Percentiles rank a stretch among this genome's conserved stretches.
Evolutionary conservation across 1,284 basidiomycete genomes (phyloP).

Genomic region (Tylopilus microsporus): DNA sequence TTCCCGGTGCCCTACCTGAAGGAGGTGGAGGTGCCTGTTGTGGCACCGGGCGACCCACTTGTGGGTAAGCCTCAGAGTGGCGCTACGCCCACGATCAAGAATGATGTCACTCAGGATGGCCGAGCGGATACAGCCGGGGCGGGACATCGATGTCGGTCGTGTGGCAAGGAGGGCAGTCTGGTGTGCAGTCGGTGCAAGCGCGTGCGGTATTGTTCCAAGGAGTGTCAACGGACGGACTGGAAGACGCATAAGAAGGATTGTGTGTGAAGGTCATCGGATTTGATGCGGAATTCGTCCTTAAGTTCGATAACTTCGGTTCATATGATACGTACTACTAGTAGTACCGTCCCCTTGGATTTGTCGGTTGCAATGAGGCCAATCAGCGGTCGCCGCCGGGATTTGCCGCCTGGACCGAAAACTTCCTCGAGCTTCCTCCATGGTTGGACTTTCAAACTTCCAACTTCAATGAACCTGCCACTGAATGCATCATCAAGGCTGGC

Average conservation of each 20-base stretch:
- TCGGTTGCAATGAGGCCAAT: too few species aligned
- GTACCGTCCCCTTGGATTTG: too few species aligned
- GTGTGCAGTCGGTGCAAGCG: slow-evolving; percentile 36
- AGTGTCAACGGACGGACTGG: slow-evolving; percentile 44
- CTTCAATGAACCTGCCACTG: too few species aligned
- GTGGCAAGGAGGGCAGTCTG: slow-evolving; percentile 23
- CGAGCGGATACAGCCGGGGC: neutral
- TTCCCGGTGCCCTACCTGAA: slow-evolving; percentile 46
- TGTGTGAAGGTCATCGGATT: too few species aligned
- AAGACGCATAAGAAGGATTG: slow-evolving; percentile 35
- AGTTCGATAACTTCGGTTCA: too few species aligned
- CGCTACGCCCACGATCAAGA: neutral
- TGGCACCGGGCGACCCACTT: neutral
- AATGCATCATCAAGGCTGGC: too few species aligned
- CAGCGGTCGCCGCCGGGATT: too few species aligned
- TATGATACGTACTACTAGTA: too few species aligned
- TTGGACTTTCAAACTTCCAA: too few species aligned
- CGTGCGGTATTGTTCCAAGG: slow-evolving; percentile 38
- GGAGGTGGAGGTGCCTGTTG: slow-evolving; percentile 15
- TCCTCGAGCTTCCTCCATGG: too few species aligned
- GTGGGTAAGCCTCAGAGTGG: neutral
- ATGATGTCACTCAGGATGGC: neutral
- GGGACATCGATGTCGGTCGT: slow-evolving; percentile 21
- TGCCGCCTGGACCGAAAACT: too few species aligned
- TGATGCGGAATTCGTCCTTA: too few species aligned